These are phyloP conservation scores for Euphorbia pulcherrima DNA, from an alignment of 345 rosid species.

Conservation along the genomic window DNA sequence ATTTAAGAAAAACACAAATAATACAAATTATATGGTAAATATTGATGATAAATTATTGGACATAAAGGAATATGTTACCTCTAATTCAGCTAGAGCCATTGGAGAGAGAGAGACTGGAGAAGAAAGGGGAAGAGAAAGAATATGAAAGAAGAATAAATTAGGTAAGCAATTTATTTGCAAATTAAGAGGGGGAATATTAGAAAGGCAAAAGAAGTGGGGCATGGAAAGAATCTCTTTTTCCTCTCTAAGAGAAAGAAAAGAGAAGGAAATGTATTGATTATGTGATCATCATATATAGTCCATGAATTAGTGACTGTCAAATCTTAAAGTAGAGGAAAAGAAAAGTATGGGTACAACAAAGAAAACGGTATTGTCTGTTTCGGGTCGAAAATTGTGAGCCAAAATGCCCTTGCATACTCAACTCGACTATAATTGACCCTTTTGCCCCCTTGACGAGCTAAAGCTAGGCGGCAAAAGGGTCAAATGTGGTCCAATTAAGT, in stretches of 20 bases:
- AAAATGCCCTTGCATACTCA: too few relatives aligned
- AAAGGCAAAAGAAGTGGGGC: conserved; percentile 52
- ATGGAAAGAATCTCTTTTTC: conserved; percentile 60
- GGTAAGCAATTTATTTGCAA: conserved; percentile 40
- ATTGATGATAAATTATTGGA: neutral
- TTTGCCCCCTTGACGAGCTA: too few relatives aligned
- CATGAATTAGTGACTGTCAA: conserved; percentile 24
- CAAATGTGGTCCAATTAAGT: too few relatives aligned
- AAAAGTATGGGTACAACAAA: conserved; percentile 2
- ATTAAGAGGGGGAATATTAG: conserved; percentile 49
- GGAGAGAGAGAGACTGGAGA: conserved; percentile 16
- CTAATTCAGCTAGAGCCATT: conserved; percentile 47
- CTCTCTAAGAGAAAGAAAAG: neutral
- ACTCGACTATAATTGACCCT: too few relatives aligned
- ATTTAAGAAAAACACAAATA: too few relatives aligned
- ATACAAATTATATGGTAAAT: neutral
- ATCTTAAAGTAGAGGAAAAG: conserved; percentile 13
- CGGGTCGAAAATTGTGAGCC: neutral
- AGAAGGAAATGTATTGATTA: neutral
- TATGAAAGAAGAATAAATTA: conserved; percentile 38
- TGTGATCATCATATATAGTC: conserved; percentile 6
- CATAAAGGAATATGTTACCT: conserved; percentile 27
- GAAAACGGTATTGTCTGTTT: conserved; percentile 11
- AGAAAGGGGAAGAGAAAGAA: conserved; percentile 18
- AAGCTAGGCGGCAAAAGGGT: too few relatives aligned